phyloP scores from a whole-genome alignment of 345 rosid genomes.

The Noccaea bulbosa region DNA sequence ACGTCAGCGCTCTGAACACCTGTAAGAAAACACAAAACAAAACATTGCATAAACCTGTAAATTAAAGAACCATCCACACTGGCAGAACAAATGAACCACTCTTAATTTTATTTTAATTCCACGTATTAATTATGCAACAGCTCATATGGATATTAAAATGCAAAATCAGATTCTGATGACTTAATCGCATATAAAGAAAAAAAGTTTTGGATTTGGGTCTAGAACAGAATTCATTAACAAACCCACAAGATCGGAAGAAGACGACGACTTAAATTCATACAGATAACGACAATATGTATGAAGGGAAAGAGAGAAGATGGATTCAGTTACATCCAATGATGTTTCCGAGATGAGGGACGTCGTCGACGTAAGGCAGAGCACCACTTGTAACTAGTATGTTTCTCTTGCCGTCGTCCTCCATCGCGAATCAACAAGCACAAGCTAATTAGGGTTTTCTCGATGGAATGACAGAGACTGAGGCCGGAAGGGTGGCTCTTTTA shows the following conservation, averaged over 20 bases:
- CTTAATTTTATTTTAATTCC: too few species aligned
- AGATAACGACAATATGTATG: background rate
- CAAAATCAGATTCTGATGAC: too few species aligned
- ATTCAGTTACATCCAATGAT: slow-evolving; percentile 69
- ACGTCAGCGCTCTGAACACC: slow-evolving; percentile 94
- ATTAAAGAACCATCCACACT: background rate
- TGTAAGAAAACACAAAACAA: slow-evolving; percentile 26
- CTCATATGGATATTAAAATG: background rate
- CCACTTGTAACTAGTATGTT: slow-evolving; percentile 89
- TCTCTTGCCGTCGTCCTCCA: slow-evolving; percentile 60
- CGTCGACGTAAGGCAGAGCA: slow-evolving; percentile 87
- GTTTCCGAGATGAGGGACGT: slow-evolving; percentile 97
- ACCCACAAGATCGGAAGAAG: background rate
- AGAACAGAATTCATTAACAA: background rate
- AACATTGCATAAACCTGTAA: background rate
- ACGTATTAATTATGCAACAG: too few species aligned
- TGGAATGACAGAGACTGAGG: slow-evolving; percentile 2
- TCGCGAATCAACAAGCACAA: slow-evolving; percentile 21
- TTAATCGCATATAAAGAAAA: too few species aligned
- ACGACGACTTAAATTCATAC: background rate
- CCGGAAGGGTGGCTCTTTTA: background rate
- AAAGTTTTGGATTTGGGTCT: background rate
- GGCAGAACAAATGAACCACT: too few species aligned
- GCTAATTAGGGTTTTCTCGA: slow-evolving; percentile 23
- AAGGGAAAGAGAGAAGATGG: slow-evolving; percentile 2